Conservation (phyloP, 768 basidiomycete genomes). For the Rhodocollybia butyracea region DNA sequence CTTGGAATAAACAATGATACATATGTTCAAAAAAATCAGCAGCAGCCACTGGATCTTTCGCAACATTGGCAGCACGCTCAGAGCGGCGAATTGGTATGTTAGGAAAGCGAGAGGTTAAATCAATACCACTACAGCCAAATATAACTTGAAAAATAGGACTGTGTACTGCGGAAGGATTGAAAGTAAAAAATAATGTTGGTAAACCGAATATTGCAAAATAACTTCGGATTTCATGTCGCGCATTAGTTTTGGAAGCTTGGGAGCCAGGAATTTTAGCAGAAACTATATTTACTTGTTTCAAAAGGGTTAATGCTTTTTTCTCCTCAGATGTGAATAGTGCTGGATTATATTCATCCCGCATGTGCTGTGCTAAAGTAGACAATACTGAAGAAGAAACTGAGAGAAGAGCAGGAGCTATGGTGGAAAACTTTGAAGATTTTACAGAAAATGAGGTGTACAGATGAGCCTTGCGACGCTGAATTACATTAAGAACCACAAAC, state of each 20-base stretch:
- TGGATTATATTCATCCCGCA: neutral
- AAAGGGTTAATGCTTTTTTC: constrained; percentile 16
- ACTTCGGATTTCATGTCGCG: constrained; percentile 18
- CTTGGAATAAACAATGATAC: too few relatives aligned
- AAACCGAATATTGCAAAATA: constrained; percentile 27
- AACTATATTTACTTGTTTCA: constrained; percentile 26
- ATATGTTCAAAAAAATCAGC: constrained; percentile 31
- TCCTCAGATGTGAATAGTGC: constrained; percentile 12
- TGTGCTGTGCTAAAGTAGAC: neutral
- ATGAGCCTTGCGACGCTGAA: neutral
- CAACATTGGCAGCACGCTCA: constrained; percentile 19
- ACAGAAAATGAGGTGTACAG: neutral
- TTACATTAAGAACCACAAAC: neutral
- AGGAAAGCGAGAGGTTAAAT: constrained; percentile 19
- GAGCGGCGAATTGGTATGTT: constrained; percentile 3
- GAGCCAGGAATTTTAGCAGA: constrained; percentile 29
- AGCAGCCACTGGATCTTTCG: constrained; percentile 30
- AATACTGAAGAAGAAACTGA: neutral
- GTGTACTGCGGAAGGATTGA: too few relatives aligned
- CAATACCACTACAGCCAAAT: constrained; percentile 10
- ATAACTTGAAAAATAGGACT: constrained; percentile 29
- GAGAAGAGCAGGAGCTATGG: neutral
- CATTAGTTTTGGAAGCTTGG: constrained; percentile 21
- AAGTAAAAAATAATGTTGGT: constrained; percentile 22
- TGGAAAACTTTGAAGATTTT: too few relatives aligned